Evolutionary conservation across 1,284 basidiomycete genomes (phyloP).

Genomic region (Trichosporon ovoides): DNA sequence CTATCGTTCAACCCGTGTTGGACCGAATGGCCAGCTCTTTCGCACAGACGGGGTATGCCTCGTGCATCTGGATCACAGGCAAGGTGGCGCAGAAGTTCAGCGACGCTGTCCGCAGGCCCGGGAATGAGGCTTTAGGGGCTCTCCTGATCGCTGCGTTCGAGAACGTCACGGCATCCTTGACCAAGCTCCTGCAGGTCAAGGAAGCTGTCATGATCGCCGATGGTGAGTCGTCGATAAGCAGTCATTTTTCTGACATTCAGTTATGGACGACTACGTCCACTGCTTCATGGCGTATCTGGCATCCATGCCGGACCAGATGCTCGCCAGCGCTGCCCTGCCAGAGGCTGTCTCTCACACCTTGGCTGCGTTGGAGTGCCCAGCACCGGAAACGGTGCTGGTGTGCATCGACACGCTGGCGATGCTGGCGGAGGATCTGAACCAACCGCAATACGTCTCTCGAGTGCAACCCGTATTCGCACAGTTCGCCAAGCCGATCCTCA

Average conservation of each 20-base stretch:
- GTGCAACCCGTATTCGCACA: slow-evolving; percentile 63
- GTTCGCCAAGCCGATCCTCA: slow-evolving; percentile 69
- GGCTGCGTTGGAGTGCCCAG: slow-evolving; percentile 70
- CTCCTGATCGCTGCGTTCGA: slow-evolving; percentile 67
- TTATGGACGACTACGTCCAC: slow-evolving; percentile 91
- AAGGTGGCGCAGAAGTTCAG: slow-evolving; percentile 73
- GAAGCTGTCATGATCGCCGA: slow-evolving; percentile 70
- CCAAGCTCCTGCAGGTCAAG: slow-evolving; percentile 63
- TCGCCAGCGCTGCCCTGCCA: slow-evolving; percentile 69
- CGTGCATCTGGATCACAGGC: slow-evolving; percentile 91
- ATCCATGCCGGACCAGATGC: slow-evolving; percentile 68
- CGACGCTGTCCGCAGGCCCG: slow-evolving; percentile 52
- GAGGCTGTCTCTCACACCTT: slow-evolving; percentile 68
- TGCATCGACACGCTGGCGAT: slow-evolving; percentile 74
- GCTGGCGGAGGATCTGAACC: slow-evolving; percentile 59
- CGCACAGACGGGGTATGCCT: slow-evolving; percentile 73
- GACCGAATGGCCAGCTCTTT: slow-evolving; percentile 72
- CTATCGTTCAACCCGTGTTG: slow-evolving; percentile 66
- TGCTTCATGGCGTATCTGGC: slow-evolving; percentile 64
- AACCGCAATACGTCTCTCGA: slow-evolving; percentile 50
- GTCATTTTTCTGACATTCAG: slow-evolving; percentile 51
- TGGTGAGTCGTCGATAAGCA: slow-evolving; percentile 52
- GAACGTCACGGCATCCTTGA: slow-evolving; percentile 63
- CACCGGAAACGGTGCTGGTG: slow-evolving; percentile 72
- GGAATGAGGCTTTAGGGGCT: slow-evolving; percentile 40